Percentiles rank a stretch among this genome's conserved stretches.
Conservation (phyloP, 257 asterid species). For the Ilex aquifolium region DNA sequence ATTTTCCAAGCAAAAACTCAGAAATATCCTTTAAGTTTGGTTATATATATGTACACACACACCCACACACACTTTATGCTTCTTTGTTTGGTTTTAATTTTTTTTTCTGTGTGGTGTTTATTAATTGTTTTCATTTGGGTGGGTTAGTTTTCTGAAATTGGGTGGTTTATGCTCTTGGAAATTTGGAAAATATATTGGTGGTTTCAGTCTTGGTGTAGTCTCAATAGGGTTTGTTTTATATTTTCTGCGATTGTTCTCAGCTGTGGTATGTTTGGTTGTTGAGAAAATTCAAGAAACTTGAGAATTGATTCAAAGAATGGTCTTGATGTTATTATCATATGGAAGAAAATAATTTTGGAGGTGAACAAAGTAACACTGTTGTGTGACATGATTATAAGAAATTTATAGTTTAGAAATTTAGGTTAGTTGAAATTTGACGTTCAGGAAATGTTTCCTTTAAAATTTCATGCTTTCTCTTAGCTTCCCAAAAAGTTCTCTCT, state of each 20-base stretch:
- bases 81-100: not conserved
- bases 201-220: not conserved
- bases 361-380: too few species aligned
- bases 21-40: slow-evolving; percentile 62
- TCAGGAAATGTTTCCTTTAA: not conserved
- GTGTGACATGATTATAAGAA: too few species aligned
- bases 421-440: not conserved
- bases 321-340: too few species aligned
- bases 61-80: not conserved
- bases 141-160: not conserved
- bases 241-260: too few species aligned
- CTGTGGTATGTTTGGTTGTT: too few species aligned
- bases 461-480: not conserved
- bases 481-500: not conserved
- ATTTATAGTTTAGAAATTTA: too few species aligned
- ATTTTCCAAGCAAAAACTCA: slow-evolving; percentile 41
- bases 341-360: too few species aligned
- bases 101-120: not conserved
- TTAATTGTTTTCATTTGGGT: not conserved
- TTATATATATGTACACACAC: not conserved
- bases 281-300: too few species aligned
- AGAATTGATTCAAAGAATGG: too few species aligned
- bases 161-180: not conserved
- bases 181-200: not conserved
- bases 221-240: too few species aligned